Conservation (phyloP, 176 grass and related monocot species). For the Bromus sterilis region DNA sequence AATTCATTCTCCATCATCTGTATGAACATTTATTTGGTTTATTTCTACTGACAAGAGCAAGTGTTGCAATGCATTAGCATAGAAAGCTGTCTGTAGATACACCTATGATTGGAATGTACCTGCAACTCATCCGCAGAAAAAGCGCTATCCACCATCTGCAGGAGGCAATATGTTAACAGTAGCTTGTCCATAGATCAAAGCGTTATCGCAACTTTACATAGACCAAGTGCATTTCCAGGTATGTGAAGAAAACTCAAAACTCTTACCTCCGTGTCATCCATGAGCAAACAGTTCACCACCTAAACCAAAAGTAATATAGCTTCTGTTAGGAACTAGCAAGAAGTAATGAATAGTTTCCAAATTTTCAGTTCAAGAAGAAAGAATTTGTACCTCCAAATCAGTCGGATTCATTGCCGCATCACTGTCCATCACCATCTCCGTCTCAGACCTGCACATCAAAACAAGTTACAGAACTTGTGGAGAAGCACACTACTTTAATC, state of each 20-base stretch:
- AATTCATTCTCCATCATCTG: slow-evolving; percentile 33
- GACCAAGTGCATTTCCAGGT: neutral
- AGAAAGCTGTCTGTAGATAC: neutral
- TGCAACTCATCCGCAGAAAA: neutral
- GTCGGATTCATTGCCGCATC: neutral
- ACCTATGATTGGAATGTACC: neutral
- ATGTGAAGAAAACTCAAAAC: neutral
- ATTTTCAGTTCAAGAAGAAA: neutral
- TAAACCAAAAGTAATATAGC: neutral
- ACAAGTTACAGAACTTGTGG: neutral
- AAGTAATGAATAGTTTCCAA: neutral
- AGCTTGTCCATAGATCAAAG: too few species aligned
- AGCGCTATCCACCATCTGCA: slow-evolving; percentile 15
- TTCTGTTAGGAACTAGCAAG: neutral
- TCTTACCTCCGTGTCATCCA: slow-evolving; percentile 35
- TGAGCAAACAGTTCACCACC: slow-evolving; percentile 11
- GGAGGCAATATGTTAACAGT: neutral
- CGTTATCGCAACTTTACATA: neutral
- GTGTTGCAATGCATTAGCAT: neutral
- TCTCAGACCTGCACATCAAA: neutral
- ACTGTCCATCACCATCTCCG: neutral
- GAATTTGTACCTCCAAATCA: slow-evolving; percentile 21
- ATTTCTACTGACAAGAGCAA: neutral
- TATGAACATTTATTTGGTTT: neutral
- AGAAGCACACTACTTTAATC: neutral